Evolutionary conservation across 768 basidiomycete species (phyloP).

Genomic region (Polyporus arcularius): DNA sequence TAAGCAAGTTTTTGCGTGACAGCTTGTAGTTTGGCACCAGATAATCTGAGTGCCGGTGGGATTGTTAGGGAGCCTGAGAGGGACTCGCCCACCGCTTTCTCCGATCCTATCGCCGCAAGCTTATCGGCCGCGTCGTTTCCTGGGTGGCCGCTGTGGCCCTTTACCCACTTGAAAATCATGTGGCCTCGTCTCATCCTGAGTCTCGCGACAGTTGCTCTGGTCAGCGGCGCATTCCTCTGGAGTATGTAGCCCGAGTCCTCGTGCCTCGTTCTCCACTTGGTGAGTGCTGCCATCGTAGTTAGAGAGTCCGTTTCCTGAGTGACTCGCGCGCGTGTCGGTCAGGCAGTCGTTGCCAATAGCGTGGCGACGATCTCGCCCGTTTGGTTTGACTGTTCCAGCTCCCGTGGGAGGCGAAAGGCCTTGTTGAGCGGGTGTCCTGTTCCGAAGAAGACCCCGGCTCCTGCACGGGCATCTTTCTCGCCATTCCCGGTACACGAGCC

Average conservation of each 20-base stretch:
- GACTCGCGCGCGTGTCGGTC: not conserved
- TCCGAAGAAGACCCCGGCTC: conserved; percentile 2
- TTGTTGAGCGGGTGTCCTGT: not conserved
- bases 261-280: conserved; percentile 12
- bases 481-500: conserved; percentile 2
- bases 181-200: not conserved
- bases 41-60: not conserved
- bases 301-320: conserved; percentile 23
- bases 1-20: not conserved
- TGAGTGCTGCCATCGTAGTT: conserved; percentile 16
- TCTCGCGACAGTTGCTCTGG: not conserved
- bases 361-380: not conserved
- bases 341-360: not conserved
- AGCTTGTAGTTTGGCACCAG: not conserved
- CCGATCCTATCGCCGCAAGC: not conserved
- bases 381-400: not conserved
- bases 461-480: not conserved
- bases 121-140: not conserved
- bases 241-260: conserved; percentile 32
- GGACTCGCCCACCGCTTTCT: not conserved
- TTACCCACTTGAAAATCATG: conserved; percentile 6
- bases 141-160: conserved; percentile 3
- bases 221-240: conserved; percentile 13
- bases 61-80: not conserved
- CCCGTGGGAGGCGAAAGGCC: not conserved